These are phyloP conservation scores for Phytopythium helicoides DNA, from an alignment of 352 stramenopile species.

Conservation along the genomic window DNA sequence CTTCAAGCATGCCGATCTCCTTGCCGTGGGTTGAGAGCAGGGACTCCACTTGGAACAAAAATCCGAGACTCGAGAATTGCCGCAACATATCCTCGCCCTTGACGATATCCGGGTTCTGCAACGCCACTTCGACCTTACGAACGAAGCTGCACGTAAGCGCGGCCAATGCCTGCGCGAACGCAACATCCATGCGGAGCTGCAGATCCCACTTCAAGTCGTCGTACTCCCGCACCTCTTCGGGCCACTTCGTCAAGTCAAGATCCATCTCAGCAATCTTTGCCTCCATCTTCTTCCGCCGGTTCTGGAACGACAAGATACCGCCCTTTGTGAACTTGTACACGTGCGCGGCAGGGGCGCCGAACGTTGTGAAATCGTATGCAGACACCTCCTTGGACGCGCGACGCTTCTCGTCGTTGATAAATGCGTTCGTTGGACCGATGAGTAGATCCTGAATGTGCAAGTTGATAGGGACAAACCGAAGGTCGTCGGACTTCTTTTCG, in stretches of 20 bases:
- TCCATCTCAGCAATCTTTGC: conserved; percentile 67
- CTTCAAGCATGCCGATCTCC: conserved; percentile 95
- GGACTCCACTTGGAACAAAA: conserved; percentile 91
- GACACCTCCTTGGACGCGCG: conserved; percentile 79
- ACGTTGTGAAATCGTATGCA: conserved; percentile 83
- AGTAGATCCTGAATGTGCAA: conserved; percentile 86
- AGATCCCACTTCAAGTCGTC: conserved; percentile 87
- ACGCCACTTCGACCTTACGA: conserved; percentile 81
- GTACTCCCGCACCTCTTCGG: conserved; percentile 77
- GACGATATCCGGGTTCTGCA: conserved; percentile 71
- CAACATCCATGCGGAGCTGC: conserved; percentile 79
- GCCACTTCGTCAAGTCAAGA: conserved; percentile 72
- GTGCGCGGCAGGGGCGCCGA: conserved; percentile 77
- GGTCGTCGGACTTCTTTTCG: conserved; percentile 78
- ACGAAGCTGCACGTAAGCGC: conserved; percentile 79
- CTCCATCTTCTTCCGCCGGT: conserved; percentile 80
- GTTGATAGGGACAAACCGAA: conserved; percentile 87
- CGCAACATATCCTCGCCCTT: conserved; percentile 82
- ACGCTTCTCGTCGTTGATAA: conserved; percentile 81
- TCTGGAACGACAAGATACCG: conserved; percentile 78
- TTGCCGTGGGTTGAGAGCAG: conserved; percentile 94
- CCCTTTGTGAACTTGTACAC: conserved; percentile 89
- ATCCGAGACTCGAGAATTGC: conserved; percentile 79
- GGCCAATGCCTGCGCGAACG: conserved; percentile 74
- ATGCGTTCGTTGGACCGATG: conserved; percentile 78